phyloP scores from a whole-genome alignment of 140 eudicot genomes.

The Bidens hawaiensis region DNA sequence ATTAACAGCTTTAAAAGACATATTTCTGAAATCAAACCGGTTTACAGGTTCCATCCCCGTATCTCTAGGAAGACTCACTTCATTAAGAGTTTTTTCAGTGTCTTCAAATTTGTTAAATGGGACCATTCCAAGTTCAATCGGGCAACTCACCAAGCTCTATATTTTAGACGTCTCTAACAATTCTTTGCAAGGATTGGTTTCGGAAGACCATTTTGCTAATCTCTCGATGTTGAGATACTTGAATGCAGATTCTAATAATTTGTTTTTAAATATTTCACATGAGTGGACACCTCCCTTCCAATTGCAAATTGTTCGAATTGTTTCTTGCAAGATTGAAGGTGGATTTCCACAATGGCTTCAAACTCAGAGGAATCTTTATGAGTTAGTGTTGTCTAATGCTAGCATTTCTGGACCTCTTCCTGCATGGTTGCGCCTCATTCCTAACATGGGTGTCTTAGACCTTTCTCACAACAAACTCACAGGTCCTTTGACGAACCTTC shows the following conservation, averaged over 20 bases:
- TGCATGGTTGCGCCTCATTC: not conserved
- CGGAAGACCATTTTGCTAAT: constrained; percentile 1
- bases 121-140: not conserved
- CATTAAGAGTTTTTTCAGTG: not conserved
- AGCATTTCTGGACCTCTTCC: constrained; percentile 7
- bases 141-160: not conserved
- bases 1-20: not conserved
- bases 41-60: not conserved
- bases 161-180: not conserved
- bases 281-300: constrained; percentile 1
- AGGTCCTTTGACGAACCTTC: not conserved
- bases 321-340: not conserved
- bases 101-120: not conserved
- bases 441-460: not conserved
- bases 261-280: not conserved
- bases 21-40: not conserved
- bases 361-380: not conserved
- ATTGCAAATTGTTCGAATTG: not conserved
- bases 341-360: constrained; percentile 9
- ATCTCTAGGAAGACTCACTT: not conserved
- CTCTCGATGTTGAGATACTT: not conserved
- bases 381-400: not conserved
- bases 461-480: constrained; percentile 6
- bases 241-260: not conserved
- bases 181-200: not conserved